Evolutionary conservation across 2,329 filamentous ascomycete species (phyloP).

Genomic region (Akanthomyces dipterigenus): DNA sequence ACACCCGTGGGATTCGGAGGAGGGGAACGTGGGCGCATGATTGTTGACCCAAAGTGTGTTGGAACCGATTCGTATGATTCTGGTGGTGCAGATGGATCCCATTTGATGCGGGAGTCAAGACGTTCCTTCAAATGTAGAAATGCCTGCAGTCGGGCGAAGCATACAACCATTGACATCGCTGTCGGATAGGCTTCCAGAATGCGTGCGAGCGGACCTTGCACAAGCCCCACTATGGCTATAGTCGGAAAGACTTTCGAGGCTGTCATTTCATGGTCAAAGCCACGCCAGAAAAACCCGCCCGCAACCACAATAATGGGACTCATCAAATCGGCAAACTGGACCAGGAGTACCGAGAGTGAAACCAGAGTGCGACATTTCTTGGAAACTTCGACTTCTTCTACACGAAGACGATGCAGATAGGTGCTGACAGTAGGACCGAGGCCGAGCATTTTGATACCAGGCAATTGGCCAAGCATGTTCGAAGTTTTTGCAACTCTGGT

Average conservation of each 20-base stretch:
- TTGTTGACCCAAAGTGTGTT: background rate
- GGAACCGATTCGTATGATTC: background rate
- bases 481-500: constrained; percentile 32
- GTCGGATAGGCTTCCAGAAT: constrained; percentile 28
- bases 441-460: constrained; percentile 38
- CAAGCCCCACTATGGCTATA: background rate
- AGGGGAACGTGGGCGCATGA: no score
- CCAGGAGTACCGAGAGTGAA: background rate
- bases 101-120: background rate
- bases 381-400: background rate
- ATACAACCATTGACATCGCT: constrained; percentile 26
- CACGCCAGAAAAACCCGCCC: background rate
- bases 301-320: background rate
- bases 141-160: constrained; percentile 28
- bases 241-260: background rate
- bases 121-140: constrained; percentile 21
- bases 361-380: background rate
- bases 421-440: constrained; percentile 16
- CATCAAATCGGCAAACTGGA: background rate
- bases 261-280: background rate
- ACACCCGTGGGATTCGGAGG: no score
- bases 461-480: constrained; percentile 32
- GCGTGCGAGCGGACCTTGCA: constrained; percentile 19
- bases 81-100: background rate
- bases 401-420: background rate